These are phyloP conservation scores for Brachypodium distachyon DNA, from an alignment of 202 grass and related monocot species.

Conservation along the genomic window DNA sequence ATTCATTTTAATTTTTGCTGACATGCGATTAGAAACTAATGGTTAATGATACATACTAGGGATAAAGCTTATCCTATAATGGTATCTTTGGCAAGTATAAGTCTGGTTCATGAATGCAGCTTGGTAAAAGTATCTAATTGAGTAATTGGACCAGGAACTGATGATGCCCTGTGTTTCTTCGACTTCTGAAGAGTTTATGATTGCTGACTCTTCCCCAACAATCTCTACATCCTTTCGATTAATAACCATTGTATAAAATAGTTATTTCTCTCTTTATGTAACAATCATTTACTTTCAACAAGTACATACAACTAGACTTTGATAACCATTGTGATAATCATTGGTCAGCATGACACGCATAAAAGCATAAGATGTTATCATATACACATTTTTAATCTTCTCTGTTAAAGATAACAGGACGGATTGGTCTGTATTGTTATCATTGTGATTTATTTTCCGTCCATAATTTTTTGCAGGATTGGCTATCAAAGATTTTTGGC, in stretches of 20 bases:
- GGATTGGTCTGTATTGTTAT: neutral
- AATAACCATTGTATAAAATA: neutral
- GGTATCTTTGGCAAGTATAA: neutral
- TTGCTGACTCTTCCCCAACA: neutral
- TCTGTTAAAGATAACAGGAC: neutral
- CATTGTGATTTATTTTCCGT: neutral
- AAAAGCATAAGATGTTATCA: neutral
- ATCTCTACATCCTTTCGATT: neutral
- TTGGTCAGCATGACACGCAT: neutral
- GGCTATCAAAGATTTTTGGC: conserved; percentile 92
- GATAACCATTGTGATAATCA: neutral
- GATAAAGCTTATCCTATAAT: neutral
- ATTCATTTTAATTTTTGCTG: neutral
- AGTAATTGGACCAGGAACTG: neutral
- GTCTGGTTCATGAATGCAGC: neutral
- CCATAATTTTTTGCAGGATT: conserved; percentile 47
- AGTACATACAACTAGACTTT: neutral
- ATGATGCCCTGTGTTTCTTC: neutral
- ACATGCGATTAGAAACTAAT: neutral
- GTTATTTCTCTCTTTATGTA: neutral
- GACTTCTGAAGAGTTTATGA: neutral
- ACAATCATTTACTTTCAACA: neutral
- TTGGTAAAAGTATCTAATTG: neutral
- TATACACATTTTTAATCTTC: neutral
- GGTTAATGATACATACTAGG: neutral